phyloP scores from a whole-genome alignment of 208 protist species.

The Hexamita inflata region DNA sequence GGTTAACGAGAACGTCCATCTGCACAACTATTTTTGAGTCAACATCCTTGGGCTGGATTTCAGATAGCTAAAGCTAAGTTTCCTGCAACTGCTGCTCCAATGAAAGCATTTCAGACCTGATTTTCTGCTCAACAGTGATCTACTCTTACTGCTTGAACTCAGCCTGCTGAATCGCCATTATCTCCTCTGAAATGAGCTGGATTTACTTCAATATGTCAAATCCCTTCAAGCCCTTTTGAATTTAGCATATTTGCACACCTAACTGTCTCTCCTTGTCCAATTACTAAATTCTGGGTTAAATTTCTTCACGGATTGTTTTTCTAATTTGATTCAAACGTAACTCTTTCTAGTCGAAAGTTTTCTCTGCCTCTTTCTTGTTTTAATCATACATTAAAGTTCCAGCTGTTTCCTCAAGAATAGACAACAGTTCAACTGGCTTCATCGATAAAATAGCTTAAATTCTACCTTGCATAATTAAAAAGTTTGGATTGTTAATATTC shows the following conservation, averaged over 20 bases:
- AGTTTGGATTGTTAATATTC: constrained; percentile 99
- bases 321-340: constrained; percentile 91
- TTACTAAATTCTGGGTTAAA: constrained; percentile 63
- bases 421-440: constrained; percentile 91
- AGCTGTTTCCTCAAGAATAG: constrained; percentile 95
- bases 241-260: constrained; percentile 40
- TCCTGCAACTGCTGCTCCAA: too few relatives aligned
- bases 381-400: constrained; percentile 96
- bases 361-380: constrained; percentile 78
- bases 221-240: constrained; percentile 33
- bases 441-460: constrained; percentile 97
- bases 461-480: constrained; percentile 97
- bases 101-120: too few relatives aligned
- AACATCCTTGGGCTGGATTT: too few relatives aligned
- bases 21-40: too few relatives aligned
- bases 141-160: too few relatives aligned
- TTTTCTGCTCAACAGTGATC: too few relatives aligned
- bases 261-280: constrained; percentile 52
- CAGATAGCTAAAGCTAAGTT: too few relatives aligned
- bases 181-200: too few relatives aligned
- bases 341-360: constrained; percentile 93
- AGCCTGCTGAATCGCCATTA: too few relatives aligned
- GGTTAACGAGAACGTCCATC: too few relatives aligned
- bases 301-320: constrained; percentile 62
- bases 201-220: too few relatives aligned